Evolutionary conservation across 1,284 basidiomycete genomes (phyloP), one percentile per base, ranked within the genome.

Genomic region (Cryptococcus floricola): DNA sequence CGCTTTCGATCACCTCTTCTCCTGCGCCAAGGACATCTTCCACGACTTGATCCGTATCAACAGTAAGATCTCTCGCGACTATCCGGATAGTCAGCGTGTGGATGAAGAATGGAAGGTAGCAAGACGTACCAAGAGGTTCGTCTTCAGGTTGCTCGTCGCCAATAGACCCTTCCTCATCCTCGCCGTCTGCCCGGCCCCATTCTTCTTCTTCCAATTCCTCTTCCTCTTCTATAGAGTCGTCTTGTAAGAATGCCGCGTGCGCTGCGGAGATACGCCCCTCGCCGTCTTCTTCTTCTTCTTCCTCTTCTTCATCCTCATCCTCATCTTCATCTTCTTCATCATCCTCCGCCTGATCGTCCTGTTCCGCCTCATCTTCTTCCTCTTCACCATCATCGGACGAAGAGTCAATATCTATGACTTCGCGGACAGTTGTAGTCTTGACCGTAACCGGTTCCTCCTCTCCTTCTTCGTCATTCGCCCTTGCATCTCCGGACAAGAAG

Each of bases 351-450:
- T n/a, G 12, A 8, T 42, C 16, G 8, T 42, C 51, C 34, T 46
- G 52, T 12, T 52, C 47, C 19, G 25, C 48, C 46, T 56, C 54
- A 1, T 37, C 43, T 23, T 50, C 34, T 39, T n/a, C 23, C 50
- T 48, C 10, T 51, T 43, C 27, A 39, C 51, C n/a, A 56, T 46
- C 38, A 39, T 51, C 52, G 12, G 58, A 57, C 10, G 58, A 57
- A 1, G 58, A 60, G 5, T 54, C 58, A 7, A 60, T 54, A 10
- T 53, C 52, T 23, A 60, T 60, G 14, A 56, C 53, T 18, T 56
- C 56, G 28, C 38, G 39, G 23, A 44, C 41, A 42, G 41, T 42
- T n/a, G 41, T n/a, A 18, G 41, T 42, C 51, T 39, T 23, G 23
- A 25, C 34, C 52, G n/a, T 46, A 49, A 39, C 41, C 44, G 28